Evolutionary conservation across 306 rosid species (phyloP), one percentile per base, ranked within the genome.

Genomic region (Dalbergia oliveri): DNA sequence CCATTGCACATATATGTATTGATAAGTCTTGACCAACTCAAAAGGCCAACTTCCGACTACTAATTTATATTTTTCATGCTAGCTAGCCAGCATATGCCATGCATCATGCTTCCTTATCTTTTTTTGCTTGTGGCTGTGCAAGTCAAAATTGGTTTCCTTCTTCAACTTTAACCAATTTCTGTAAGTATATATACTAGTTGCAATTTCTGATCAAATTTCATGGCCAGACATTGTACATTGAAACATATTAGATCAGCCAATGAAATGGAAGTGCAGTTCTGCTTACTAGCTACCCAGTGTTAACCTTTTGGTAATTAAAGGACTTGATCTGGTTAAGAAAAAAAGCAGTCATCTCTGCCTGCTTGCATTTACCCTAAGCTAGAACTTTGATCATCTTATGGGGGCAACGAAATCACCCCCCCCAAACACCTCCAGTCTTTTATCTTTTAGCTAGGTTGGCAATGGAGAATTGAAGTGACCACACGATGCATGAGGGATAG

Each of bases 211-310:
- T 73, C 54, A 21, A 10, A 34, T 26, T 83, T 47, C 57, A 59
- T 35, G 50, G 54, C 8, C 33, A 18, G 19, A 44, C 5, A 47
- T 72, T 26, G 4, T 41, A 26, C 4, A 15, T 21, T 16, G 44
- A 12, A 18, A 73, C 47, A 16, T 62, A 16, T 34, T 57, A 50
- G 53, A 18, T 67, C 18, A 41, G 35, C 43, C 18, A 33, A 43
- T 15, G 33, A 66, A 74, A 9, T 45, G 71, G 16, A 31, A 54
- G 59, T 16, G 50, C n/a, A 50, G 62, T 66, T 81, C 35, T 57
- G 34, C 35, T 5, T 10, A 6, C 49, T 16, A 16, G 6, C 41
- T 37, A 37, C 6, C 45, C 13, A 18, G 57, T 11, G 4, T 13
- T 34, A 12, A 72, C 8, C 47, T 47, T 53, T 56, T 11, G 68